phyloP scores from a whole-genome alignment of 805 yeast species.

The Candida ficus region DNA sequence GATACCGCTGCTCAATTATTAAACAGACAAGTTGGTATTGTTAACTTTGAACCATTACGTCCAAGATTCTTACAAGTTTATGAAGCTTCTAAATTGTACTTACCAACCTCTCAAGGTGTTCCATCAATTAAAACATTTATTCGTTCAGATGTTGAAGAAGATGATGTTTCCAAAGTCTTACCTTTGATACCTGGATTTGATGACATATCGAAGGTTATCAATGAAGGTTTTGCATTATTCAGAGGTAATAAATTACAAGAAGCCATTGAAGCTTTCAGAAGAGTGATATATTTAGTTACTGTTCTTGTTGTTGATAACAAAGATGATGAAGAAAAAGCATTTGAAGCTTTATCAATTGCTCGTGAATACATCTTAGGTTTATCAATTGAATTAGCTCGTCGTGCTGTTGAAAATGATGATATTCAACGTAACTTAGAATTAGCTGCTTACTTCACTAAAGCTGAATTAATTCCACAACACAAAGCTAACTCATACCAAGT shows the following conservation, averaged over 20 bases:
- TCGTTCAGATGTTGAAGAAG: constrained; percentile 57
- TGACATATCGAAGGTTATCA: constrained; percentile 49
- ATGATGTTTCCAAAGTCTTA: constrained; percentile 38
- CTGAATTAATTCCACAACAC: constrained; percentile 78
- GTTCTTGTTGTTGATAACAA: constrained; percentile 65
- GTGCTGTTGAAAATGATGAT: constrained; percentile 65
- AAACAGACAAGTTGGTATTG: constrained; percentile 83
- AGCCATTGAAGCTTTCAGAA: constrained; percentile 77
- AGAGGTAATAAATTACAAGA: constrained; percentile 76
- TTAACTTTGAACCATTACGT: constrained; percentile 83
- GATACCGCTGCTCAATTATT: constrained; percentile 93
- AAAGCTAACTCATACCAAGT: constrained; percentile 85
- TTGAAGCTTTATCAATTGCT: constrained; percentile 65
- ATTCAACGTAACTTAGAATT: constrained; percentile 85
- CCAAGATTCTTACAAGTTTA: constrained; percentile 79
- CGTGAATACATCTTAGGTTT: constrained; percentile 90
- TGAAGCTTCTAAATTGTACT: constrained; percentile 68
- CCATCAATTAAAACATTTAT: constrained; percentile 67
- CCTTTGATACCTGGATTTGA: constrained; percentile 79
- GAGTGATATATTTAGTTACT: constrained; percentile 69
- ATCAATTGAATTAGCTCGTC: constrained; percentile 85
- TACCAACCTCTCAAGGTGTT: constrained; percentile 66
- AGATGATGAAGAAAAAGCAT: constrained; percentile 73
- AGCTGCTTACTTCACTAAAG: constrained; percentile 92
- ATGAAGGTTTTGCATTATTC: constrained; percentile 77